phyloP scores from a whole-genome alignment of 2,329 filamentous ascomycete genomes.

The Calonectria naviculata region DNA sequence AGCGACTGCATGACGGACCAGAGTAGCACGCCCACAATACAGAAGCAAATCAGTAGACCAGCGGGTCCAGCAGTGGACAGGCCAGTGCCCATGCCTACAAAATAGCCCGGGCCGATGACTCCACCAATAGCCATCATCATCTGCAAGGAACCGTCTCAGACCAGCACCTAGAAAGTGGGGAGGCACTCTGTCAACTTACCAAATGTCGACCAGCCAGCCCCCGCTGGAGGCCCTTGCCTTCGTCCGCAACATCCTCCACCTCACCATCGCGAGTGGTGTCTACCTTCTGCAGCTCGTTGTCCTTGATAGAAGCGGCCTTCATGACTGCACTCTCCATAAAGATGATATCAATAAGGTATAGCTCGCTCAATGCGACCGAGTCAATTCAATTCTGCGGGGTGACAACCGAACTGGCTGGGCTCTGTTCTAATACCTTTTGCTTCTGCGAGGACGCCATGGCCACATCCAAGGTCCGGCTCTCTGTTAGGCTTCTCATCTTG shows the following conservation, averaged over 20 bases:
- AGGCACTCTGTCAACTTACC: background rate
- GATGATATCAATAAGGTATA: background rate
- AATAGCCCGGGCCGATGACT: constrained; percentile 23
- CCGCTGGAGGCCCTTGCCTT: background rate
- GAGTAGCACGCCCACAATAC: constrained; percentile 10
- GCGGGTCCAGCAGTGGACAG: constrained; percentile 19
- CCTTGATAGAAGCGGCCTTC: background rate
- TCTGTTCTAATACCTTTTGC: background rate
- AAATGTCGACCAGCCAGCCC: constrained; percentile 6
- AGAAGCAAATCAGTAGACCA: constrained; percentile 11
- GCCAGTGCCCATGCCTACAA: constrained; percentile 25
- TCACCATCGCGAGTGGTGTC: background rate
- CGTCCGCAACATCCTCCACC: background rate
- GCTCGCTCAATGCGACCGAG: background rate
- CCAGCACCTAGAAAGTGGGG: background rate
- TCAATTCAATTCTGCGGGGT: background rate
- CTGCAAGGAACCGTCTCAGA: constrained; percentile 2
- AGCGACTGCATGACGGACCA: constrained; percentile 18
- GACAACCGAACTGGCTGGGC: background rate
- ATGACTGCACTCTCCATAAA: background rate
- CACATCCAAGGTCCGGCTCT: background rate
- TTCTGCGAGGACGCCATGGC: background rate
- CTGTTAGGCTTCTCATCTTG: no score
- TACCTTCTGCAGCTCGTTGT: background rate
- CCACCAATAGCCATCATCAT: constrained; percentile 26